Evolutionary conservation across 2,329 filamentous ascomycete species (phyloP).

Genomic region (Claviceps spartinae): DNA sequence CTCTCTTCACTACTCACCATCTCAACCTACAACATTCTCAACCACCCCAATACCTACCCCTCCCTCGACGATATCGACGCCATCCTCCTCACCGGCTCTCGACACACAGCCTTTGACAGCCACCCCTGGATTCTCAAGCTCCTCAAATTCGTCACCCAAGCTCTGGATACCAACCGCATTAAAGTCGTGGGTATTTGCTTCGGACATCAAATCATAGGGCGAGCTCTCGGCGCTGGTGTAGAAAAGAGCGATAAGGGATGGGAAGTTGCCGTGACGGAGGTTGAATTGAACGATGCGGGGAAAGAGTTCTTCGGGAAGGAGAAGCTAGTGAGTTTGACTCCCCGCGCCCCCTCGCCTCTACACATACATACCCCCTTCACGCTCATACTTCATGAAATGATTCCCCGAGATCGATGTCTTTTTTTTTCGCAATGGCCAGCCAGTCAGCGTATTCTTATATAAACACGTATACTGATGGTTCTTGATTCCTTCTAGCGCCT

Average conservation of each 20-base stretch:
- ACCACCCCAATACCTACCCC: conserved; percentile 53
- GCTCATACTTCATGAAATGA: too few species aligned
- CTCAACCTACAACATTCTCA: conserved; percentile 57
- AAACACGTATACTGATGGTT: neutral
- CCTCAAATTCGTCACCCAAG: conserved; percentile 23
- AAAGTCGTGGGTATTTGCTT: conserved; percentile 41
- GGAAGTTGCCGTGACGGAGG: conserved; percentile 30
- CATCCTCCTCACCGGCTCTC: conserved; percentile 66
- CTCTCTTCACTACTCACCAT: conserved; percentile 40
- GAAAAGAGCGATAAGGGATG: conserved; percentile 27
- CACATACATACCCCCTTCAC: too few species aligned
- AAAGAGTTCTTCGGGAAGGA: conserved; percentile 25
- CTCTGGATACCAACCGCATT: conserved; percentile 36
- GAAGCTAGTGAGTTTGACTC: conserved; percentile 15
- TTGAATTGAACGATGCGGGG: conserved; percentile 26
- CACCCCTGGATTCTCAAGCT: conserved; percentile 31
- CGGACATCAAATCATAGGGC: conserved; percentile 33
- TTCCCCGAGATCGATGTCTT: too few species aligned
- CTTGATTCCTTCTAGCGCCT: conserved; percentile 18
- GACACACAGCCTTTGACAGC: conserved; percentile 33
- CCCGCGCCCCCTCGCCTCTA: too few species aligned
- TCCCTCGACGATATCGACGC: conserved; percentile 63
- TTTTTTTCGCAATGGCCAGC: neutral
- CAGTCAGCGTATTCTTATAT: neutral
- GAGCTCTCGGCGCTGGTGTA: conserved; percentile 25